Evolutionary conservation across 495 filamentous ascomycete genomes (phyloP), one percentile per base, ranked within the genome.

Genomic region (Friedmanniomyces simplex): DNA sequence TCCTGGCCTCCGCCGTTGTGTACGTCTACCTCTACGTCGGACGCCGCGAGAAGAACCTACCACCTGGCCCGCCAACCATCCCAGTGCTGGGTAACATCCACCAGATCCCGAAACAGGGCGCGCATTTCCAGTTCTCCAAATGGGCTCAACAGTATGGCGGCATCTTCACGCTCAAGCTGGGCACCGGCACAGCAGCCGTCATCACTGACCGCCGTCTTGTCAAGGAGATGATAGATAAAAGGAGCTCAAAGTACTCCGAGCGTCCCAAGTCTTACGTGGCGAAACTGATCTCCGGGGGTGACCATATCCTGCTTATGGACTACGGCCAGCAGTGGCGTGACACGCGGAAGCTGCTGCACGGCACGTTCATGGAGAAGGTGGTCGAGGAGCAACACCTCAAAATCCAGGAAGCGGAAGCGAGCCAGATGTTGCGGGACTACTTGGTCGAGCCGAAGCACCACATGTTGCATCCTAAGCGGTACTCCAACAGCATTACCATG

Each of bases 391-490:
- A 77, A 51, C 70, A 79, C 59, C 46, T 75, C 8, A 63, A 64
- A n/a, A 65, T 76, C 20, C 61, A 69, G 28, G 56, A 77, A 43
- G 77, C 77, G 3, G 78, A 81, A 57, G 68, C 72, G 1, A 55
- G 65, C 0, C 75, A 77, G 62, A 69, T 79, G 69, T 41, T 75
- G 0, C 53, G 65, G 6, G 77, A 79, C 59, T 68, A 75, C 39
- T 20, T 71, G 1, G 56, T 63, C 0, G 32, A 60, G 12, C 78
- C 78, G 0, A 51, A 73, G 14, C 50, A 73, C 6, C 69, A 70
- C 39, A 79, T 75, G 72, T 21, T 50, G 20, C 76, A 79, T 58
- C 71, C 74, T 1, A 76, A 74, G 60, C 59, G 73, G 14, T 77
- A 65, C 54, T 32, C 66, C 63, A 55, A 66, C 51, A 41, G 68